These are phyloP conservation scores for Tetrapyrgos nigripes DNA, from an alignment of 1,284 basidiomycete species.

Conservation along the genomic window DNA sequence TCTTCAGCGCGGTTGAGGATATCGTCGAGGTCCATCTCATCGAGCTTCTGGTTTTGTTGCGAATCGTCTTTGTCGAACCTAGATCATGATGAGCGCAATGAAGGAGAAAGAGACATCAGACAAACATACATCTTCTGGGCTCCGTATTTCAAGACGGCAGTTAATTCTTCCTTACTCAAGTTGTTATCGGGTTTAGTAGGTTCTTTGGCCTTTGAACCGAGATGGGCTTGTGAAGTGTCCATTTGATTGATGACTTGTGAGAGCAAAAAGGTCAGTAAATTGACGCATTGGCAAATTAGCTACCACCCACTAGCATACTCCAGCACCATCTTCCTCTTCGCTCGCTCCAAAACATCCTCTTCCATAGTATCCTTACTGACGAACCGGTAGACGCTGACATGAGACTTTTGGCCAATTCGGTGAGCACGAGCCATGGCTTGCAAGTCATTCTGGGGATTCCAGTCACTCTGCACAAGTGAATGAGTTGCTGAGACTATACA, in stretches of 20 bases:
- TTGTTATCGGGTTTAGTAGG: slow-evolving; percentile 86
- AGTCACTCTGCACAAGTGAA: slow-evolving; percentile 68
- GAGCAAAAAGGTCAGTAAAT: slow-evolving; percentile 13
- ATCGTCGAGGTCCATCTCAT: slow-evolving; percentile 99
- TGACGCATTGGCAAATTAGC: slow-evolving; percentile 9
- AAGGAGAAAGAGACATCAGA: slow-evolving; percentile 12
- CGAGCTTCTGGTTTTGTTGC: slow-evolving; percentile 94
- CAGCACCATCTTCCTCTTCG: slow-evolving; percentile 99
- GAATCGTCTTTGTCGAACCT: slow-evolving; percentile 97
- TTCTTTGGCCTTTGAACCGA: slow-evolving; percentile 85
- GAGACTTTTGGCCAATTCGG: slow-evolving; percentile 96
- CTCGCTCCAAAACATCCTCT: slow-evolving; percentile 97
- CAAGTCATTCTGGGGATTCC: slow-evolving; percentile 98
- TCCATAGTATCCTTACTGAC: slow-evolving; percentile 99
- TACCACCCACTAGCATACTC: slow-evolving; percentile 97
- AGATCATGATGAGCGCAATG: slow-evolving; percentile 18
- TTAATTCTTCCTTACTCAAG: slow-evolving; percentile 96
- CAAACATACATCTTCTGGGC: slow-evolving; percentile 90
- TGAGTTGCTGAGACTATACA: not conserved
- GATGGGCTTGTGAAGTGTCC: slow-evolving; percentile 98
- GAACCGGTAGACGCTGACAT: slow-evolving; percentile 98
- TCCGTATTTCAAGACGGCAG: slow-evolving; percentile 98
- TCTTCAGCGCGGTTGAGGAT: slow-evolving; percentile 97
- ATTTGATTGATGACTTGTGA: slow-evolving; percentile 96
- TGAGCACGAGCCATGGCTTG: slow-evolving; percentile 99